These are phyloP conservation scores for Fusarium sp. DNA, from an alignment of 2,329 filamentous ascomycete genomes.

Conservation along the genomic window DNA sequence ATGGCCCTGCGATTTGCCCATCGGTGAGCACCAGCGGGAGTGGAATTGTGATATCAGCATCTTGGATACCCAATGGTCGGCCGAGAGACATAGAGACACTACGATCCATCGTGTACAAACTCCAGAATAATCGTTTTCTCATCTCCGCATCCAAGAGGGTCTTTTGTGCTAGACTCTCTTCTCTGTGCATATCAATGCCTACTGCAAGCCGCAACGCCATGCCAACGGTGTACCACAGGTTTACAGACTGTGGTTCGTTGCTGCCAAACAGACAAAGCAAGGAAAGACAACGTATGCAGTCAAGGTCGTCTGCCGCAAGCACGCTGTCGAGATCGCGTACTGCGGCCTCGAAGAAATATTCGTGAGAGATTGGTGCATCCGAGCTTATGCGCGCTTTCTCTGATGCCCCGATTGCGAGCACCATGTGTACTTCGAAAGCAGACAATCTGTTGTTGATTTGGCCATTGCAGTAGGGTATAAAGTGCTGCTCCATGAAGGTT, in stretches of 20 bases:
- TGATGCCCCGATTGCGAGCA: conserved; percentile 42
- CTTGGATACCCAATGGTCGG: conserved; percentile 37
- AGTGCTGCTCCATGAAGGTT: conserved; percentile 42
- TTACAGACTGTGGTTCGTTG: conserved; percentile 44
- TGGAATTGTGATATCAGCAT: conserved; percentile 42
- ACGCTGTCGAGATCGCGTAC: conserved; percentile 33
- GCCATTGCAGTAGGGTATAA: conserved; percentile 29
- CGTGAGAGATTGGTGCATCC: conserved; percentile 27
- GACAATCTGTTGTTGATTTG: conserved; percentile 23
- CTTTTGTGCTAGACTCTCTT: conserved; percentile 31
- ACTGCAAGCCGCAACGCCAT: conserved; percentile 42
- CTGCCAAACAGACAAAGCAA: conserved; percentile 43
- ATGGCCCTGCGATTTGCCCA: conserved; percentile 27
- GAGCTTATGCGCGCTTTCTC: conserved; percentile 35
- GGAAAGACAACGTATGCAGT: conserved; percentile 40
- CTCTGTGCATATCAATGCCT: conserved; percentile 42
- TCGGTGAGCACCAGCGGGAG: conserved; percentile 36
- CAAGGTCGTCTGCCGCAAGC: conserved; percentile 36
- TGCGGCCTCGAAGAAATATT: conserved; percentile 41
- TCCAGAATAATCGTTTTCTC: conserved; percentile 44
- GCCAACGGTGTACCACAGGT: conserved; percentile 45
- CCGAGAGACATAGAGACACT: conserved; percentile 43
- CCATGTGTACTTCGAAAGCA: conserved; percentile 43
- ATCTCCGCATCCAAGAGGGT: conserved; percentile 39
- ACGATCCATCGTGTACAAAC: conserved; percentile 43